Conservation (phyloP, 2,329 filamentous ascomycete genomes). For the Neonectria faginata region DNA sequence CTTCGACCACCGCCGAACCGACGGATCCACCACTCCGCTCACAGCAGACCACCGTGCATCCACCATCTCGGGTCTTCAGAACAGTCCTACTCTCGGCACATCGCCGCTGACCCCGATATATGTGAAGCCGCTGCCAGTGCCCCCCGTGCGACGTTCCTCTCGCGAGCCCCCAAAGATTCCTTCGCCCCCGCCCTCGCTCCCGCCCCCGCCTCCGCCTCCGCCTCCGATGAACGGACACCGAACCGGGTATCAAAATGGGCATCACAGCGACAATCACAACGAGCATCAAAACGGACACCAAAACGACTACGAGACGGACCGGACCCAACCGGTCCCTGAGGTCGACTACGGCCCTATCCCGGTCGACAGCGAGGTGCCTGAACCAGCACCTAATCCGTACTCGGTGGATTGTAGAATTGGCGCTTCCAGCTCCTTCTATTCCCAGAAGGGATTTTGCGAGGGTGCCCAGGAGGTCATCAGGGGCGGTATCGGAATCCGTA, state of each 20-base stretch:
- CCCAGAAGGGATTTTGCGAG: slow-evolving; percentile 66
- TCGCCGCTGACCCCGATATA: slow-evolving; percentile 38
- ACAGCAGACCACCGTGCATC: slow-evolving; percentile 40
- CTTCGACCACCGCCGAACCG: slow-evolving; percentile 38
- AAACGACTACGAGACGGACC: slow-evolving; percentile 25
- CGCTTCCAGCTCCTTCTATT: slow-evolving; percentile 61
- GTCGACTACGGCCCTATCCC: slow-evolving; percentile 44
- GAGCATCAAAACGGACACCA: slow-evolving; percentile 32
- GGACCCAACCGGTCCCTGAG: slow-evolving; percentile 27
- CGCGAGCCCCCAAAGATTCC: slow-evolving; percentile 2
- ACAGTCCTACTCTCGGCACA: slow-evolving; percentile 42
- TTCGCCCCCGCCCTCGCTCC: slow-evolving; percentile 8
- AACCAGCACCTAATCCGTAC: slow-evolving; percentile 36
- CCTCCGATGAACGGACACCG: slow-evolving; percentile 1
- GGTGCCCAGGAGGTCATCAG: slow-evolving; percentile 63
- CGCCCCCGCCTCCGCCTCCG: slow-evolving; percentile 26
- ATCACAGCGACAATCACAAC: background rate
- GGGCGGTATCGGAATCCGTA: slow-evolving; percentile 63
- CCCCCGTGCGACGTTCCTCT: slow-evolving; percentile 9
- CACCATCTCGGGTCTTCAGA: slow-evolving; percentile 36
- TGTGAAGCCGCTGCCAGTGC: slow-evolving; percentile 19
- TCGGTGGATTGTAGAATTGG: slow-evolving; percentile 57
- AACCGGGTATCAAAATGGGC: background rate
- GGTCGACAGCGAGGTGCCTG: slow-evolving; percentile 35
- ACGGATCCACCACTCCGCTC: slow-evolving; percentile 36